phyloP scores from a whole-genome alignment of 2,329 filamentous ascomycete species.

The Chaetomiaceae sp. region DNA sequence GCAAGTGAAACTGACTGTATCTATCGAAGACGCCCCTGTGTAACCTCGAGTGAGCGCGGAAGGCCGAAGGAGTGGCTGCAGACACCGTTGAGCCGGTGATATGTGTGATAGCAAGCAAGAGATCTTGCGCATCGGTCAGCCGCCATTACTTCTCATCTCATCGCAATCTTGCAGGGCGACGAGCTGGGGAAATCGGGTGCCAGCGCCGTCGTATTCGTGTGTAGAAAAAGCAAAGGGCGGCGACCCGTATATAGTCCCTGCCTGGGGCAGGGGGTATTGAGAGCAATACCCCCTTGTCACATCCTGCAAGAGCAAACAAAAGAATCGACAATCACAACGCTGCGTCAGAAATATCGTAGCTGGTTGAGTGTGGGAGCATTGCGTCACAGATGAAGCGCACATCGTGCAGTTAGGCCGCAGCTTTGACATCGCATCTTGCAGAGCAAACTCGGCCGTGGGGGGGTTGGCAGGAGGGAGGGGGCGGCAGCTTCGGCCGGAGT shows the following conservation, averaged over 20 bases:
- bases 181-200: slow-evolving; percentile 8
- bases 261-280: slow-evolving; percentile 2
- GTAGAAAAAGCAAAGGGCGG: no score
- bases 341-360: background rate
- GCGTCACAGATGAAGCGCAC: slow-evolving; percentile 3
- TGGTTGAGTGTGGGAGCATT: background rate
- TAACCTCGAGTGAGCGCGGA: background rate
- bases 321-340: background rate
- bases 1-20: background rate
- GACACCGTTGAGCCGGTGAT: background rate
- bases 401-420: background rate
- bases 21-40: background rate
- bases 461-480: no score
- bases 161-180: slow-evolving; percentile 10
- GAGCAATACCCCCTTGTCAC: background rate
- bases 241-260: no score
- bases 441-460: slow-evolving; percentile 1
- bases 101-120: background rate
- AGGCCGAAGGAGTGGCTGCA: background rate
- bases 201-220: background rate
- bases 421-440: background rate
- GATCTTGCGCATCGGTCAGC: background rate
- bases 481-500: slow-evolving; percentile 19
- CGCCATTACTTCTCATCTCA: background rate
- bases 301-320: slow-evolving; percentile 11